Conservation (phyloP, 768 basidiomycete species). For the Rhodotorula diobovata region DNA sequence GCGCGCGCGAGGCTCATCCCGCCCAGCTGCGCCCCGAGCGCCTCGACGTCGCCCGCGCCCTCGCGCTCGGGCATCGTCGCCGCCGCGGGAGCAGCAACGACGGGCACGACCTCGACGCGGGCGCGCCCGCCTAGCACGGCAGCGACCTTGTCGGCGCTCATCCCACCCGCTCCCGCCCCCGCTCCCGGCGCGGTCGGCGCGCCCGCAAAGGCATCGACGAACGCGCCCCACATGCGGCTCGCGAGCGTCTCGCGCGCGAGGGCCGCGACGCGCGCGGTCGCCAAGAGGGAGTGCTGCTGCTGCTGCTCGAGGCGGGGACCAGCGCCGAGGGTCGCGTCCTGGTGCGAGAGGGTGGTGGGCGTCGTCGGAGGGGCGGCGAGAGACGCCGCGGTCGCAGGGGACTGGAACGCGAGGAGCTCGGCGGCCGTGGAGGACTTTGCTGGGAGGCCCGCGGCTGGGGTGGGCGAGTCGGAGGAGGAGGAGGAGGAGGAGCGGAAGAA, state of each 20-base stretch:
- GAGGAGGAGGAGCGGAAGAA: slow-evolving; percentile 31
- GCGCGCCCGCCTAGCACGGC: slow-evolving; percentile 20
- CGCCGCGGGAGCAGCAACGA: not conserved
- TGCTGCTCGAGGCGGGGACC: not conserved
- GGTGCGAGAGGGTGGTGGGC: not conserved
- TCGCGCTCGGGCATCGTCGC: not conserved
- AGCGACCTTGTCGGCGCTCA: slow-evolving; percentile 12
- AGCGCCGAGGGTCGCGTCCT: slow-evolving; percentile 8
- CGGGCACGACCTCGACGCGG: slow-evolving; percentile 28
- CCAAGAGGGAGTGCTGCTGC: not conserved
- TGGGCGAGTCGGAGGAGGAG: not conserved
- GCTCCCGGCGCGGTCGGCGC: not conserved
- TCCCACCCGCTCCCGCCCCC: not conserved
- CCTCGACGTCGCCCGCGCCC: not conserved
- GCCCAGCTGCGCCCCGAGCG: slow-evolving; percentile 7
- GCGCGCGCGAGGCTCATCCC: not conserved
- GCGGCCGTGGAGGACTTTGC: not conserved
- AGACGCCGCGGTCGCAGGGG: not conserved
- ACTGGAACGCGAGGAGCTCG: slow-evolving; percentile 36
- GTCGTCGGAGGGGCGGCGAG: slow-evolving; percentile 37
- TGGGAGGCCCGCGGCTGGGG: no score
- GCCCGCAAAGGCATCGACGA: slow-evolving; percentile 83
- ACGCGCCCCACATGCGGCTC: slow-evolving; percentile 65
- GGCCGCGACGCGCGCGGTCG: slow-evolving; percentile 54
- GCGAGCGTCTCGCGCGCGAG: slow-evolving; percentile 73